A percentile compares a stretch with the other conserved stretches of the same genome.
These are phyloP conservation scores for Amoebophrya sp. DNA, from an alignment of 169 alveolate genomes.

Conservation along the genomic window DNA sequence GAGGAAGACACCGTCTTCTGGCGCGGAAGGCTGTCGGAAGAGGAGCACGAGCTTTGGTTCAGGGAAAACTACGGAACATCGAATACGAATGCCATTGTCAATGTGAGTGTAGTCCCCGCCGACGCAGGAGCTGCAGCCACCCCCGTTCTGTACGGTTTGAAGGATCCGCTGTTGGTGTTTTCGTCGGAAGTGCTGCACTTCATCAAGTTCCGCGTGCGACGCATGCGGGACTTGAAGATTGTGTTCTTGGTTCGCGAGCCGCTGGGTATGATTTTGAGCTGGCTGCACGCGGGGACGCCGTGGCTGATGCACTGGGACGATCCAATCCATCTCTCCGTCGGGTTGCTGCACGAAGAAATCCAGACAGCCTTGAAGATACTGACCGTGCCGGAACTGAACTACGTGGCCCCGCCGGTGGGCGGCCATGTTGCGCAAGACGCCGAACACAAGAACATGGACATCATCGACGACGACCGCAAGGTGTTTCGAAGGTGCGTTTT, in stretches of 20 bases:
- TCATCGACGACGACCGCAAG: no score
- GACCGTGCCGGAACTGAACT: no score
- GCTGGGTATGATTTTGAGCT: background rate
- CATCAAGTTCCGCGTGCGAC: background rate
- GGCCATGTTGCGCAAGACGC: no score
- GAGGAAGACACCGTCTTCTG: background rate
- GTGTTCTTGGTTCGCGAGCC: background rate
- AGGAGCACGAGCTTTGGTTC: background rate
- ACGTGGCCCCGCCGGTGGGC: no score
- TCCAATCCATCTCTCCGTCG: background rate
- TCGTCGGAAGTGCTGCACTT: background rate
- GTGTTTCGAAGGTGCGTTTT: no score
- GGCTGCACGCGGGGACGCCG: slow-evolving; percentile 1
- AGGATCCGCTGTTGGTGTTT: background rate
- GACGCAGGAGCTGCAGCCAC: background rate
- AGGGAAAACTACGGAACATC: background rate
- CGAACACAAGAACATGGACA: no score
- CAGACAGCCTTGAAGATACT: no score
- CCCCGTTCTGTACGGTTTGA: background rate
- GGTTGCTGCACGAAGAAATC: background rate
- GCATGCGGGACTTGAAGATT: background rate
- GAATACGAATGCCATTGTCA: background rate
- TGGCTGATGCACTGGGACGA: slow-evolving; percentile 6
- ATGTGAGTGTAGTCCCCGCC: background rate
- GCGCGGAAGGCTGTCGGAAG: background rate